Percentiles rank a stretch among this genome's conserved stretches.
phyloP scores from a whole-genome alignment of 805 yeast genomes.

The Ogataea siamensis region DNA sequence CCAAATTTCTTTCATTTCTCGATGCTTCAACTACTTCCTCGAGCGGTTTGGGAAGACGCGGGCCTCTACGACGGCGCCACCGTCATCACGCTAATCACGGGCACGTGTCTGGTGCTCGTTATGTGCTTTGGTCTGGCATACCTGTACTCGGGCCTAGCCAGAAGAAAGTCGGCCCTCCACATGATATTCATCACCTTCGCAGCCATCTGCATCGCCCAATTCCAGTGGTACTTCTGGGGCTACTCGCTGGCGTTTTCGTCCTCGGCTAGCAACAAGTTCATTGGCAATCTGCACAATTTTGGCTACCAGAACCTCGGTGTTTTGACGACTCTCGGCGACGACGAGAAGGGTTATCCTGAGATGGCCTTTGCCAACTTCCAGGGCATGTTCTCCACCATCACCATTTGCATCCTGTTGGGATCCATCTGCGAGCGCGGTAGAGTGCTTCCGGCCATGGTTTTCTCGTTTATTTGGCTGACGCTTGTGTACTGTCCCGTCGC shows the following conservation, averaged over 20 bases:
- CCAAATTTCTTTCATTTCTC: not conserved
- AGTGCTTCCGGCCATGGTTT: slow-evolving; percentile 77
- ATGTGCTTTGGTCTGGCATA: slow-evolving; percentile 97
- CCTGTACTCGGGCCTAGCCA: slow-evolving; percentile 84
- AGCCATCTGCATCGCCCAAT: slow-evolving; percentile 57
- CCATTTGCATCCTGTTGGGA: slow-evolving; percentile 87
- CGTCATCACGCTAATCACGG: slow-evolving; percentile 51
- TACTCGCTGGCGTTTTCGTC: slow-evolving; percentile 83
- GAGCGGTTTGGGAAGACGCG: slow-evolving; percentile 28
- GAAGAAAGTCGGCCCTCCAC: slow-evolving; percentile 86
- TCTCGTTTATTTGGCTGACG: slow-evolving; percentile 86
- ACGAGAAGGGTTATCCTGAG: slow-evolving; percentile 61
- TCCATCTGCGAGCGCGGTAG: slow-evolving; percentile 93
- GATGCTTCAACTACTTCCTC: slow-evolving; percentile 15
- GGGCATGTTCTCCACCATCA: slow-evolving; percentile 89
- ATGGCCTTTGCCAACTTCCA: slow-evolving; percentile 84
- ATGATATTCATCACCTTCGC: slow-evolving; percentile 78
- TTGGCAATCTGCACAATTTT: slow-evolving; percentile 81
- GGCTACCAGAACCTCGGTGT: slow-evolving; percentile 75
- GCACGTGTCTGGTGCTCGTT: slow-evolving; percentile 72
- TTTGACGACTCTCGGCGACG: slow-evolving; percentile 18
- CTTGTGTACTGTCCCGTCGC: slow-evolving; percentile 93
- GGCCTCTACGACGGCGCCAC: slow-evolving; percentile 44
- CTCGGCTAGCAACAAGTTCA: slow-evolving; percentile 79
- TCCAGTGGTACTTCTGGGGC: slow-evolving; percentile 99